These are phyloP conservation scores for Abortiporus biennis DNA, from an alignment of 1,284 basidiomycete genomes.

Conservation along the genomic window DNA sequence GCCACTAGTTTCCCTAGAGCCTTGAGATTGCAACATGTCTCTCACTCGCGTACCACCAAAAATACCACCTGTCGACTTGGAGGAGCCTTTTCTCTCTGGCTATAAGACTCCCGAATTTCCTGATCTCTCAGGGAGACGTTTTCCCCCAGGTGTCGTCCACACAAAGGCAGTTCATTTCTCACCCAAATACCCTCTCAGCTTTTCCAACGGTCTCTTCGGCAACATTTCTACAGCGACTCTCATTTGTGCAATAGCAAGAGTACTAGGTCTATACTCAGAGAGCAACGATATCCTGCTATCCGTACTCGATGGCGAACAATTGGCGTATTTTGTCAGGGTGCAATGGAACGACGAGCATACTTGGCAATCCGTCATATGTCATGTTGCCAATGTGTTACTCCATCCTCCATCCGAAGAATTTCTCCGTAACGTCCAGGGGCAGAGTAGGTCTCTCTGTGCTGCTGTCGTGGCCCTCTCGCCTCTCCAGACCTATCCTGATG, in stretches of 20 bases:
- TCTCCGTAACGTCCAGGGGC: conserved; percentile 16
- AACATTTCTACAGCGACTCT: conserved; percentile 16
- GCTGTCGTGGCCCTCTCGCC: no score
- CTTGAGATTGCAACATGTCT: no score
- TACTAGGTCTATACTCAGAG: conserved; percentile 35
- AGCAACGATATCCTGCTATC: conserved; percentile 33
- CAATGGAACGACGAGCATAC: conserved; percentile 28
- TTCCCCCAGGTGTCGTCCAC: conserved; percentile 13
- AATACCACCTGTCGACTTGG: no score
- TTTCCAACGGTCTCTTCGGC: conserved; percentile 5
- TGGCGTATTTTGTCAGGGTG: conserved; percentile 26
- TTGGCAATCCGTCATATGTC: conserved; percentile 25
- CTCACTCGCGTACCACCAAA: no score
- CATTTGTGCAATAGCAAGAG: conserved; percentile 25
- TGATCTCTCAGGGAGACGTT: conserved; percentile 17
- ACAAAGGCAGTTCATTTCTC: conserved; percentile 6
- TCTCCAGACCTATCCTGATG: no score
- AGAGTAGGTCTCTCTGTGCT: conserved; percentile 12
- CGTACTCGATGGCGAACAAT: conserved; percentile 15
- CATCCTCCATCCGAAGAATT: conserved; percentile 9
- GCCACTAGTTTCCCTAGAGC: no score
- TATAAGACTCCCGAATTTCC: conserved; percentile 18
- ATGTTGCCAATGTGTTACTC: conserved; percentile 17
- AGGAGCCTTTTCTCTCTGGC: conserved; percentile 15
- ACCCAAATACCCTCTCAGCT: background rate